Evolutionary conservation across 495 filamentous ascomycete species (phyloP), one percentile per base, ranked within the genome.

Genomic region (Staphylotrichum longicolle): DNA sequence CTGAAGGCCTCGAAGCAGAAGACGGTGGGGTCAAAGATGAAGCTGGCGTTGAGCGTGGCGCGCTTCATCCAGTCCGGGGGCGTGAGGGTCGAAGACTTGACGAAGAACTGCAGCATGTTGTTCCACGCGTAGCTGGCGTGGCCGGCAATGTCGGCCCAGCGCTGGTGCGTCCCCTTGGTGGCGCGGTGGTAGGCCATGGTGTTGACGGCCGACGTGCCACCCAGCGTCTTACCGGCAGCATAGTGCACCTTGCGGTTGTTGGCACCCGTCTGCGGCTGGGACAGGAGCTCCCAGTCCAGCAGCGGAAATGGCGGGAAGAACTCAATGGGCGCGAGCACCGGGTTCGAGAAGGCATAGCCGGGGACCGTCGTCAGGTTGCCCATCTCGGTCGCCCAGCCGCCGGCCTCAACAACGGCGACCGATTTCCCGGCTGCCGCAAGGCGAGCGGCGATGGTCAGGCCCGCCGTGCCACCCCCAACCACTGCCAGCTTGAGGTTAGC

Each of bases 391-490:
- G 87, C 78, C 57, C 86, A 86, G 57, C 75, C 77, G 9, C 85
- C 85, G 4, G 85, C 84, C 70, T 88, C 85, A 12, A 88, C 68
- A 6, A 87, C 68, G 14, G 67, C 73, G 12, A 77, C 74, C 3
- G 63, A 67, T 27, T 27, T 27, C 6, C 58, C 48, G n/a, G 69
- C 56, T 1, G 77, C 76, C 3, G 79, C 76, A 4, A 86, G 69
- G 10, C 84, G 72, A 1, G 73, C 73, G 5, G 82, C 84, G 2
- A 86, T 62, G 2, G 74, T 67, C 7, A 77, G 68, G 1, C 84
- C 84, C 0, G 78, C 78, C 0, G 74, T 86, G 3, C 84, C 84
- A 37, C 83, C 84, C 8, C 84, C 84, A 2, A 85, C 77, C 6
- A 86, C 72, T 66, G 20, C 45, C 45, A 8, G 14, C 47, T 33